Percentiles rank a stretch among this genome's conserved stretches.
Evolutionary conservation across 2,329 filamentous ascomycete genomes (phyloP).

Genomic region (Parastagonospora avenae): DNA sequence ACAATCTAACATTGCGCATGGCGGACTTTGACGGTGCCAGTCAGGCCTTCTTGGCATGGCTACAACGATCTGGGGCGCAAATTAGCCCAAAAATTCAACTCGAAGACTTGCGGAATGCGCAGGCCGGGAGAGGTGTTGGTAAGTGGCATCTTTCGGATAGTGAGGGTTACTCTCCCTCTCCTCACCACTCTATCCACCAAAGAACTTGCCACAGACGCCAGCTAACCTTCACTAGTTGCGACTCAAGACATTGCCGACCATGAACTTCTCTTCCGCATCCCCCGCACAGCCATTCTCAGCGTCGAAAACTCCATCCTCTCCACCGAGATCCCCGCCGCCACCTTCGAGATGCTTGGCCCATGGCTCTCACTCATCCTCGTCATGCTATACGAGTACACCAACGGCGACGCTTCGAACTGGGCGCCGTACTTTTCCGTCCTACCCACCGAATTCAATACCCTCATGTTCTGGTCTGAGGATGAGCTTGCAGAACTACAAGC

Average conservation of each 20-base stretch:
- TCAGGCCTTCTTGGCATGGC: slow-evolving; percentile 62
- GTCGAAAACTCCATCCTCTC: slow-evolving; percentile 73
- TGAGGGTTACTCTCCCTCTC: not conserved
- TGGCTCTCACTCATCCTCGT: slow-evolving; percentile 71
- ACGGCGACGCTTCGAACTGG: slow-evolving; percentile 69
- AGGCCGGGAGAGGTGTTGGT: slow-evolving; percentile 68
- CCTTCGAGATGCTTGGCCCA: slow-evolving; percentile 48
- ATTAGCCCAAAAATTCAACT: slow-evolving; percentile 64
- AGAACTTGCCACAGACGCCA: not conserved
- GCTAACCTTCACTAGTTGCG: slow-evolving; percentile 63
- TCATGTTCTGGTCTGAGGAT: slow-evolving; percentile 83
- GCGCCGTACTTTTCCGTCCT: slow-evolving; percentile 78
- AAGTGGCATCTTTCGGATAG: slow-evolving; percentile 41
- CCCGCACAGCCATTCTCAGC: slow-evolving; percentile 72
- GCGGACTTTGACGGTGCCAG: slow-evolving; percentile 51
- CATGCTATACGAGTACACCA: slow-evolving; percentile 76
- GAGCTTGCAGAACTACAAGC: slow-evolving; percentile 77
- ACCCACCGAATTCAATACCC: slow-evolving; percentile 73
- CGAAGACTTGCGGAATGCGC: slow-evolving; percentile 60
- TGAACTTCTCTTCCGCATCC: slow-evolving; percentile 80
- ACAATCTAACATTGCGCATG: slow-evolving; percentile 20
- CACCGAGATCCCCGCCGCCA: slow-evolving; percentile 52
- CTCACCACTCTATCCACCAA: not conserved
- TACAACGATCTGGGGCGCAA: slow-evolving; percentile 57
- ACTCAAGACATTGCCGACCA: slow-evolving; percentile 71